Base-by-base conservation (phyloP, 495 filamentous ascomycete genomes). In the Paragyromitra xinjiangensis region DNA sequence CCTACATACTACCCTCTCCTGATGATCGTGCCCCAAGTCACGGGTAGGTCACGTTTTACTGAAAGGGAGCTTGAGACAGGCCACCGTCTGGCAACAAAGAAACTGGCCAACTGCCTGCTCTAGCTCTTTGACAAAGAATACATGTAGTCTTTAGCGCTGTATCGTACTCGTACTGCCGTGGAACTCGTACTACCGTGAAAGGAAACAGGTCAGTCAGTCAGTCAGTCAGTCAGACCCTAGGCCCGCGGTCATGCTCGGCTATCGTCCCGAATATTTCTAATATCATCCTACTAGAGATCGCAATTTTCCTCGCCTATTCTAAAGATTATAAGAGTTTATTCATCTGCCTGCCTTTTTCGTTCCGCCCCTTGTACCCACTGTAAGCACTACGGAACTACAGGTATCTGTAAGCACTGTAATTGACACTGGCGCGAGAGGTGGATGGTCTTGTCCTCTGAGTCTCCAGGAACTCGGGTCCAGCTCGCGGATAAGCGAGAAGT, bases 401-500 rank as follows among this genome's bases (percentile, higher is more conserved):
- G 56, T 8, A 51, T 16, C 48, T 45, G 68, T 71, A 50, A 71
- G 69, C 59, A 72, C 69, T 55, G 59, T 72, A 72, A 53, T 26
- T 48, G 24, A 55, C 59, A 73, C 70, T 65, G 48, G 48, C 34
- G 29, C 29, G 26, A 34, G 59, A 40, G 37, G 12, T n/a, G 11
- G 19, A 58, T 9, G n/a, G 8, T 40, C 59, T 24, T 44, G 26
- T 29, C 63, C 39, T 39, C 16, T 51, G 66, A 62, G 61, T 73
- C 50, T 73, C 71, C 63, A 53, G 71, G 63, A 67, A 67, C 63
- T 67, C 63, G 71, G 71, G 71, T 51, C 55, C 62, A 50, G 8
- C 22, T 26, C 51, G 50, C 62, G 74, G 61, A 77, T 72, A 72
- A 77, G 73, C 73, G 73, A 76, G 29, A 51, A 71, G 29, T 63